Evolutionary conservation across 23 red algal genomes (phyloP), one percentile per base, ranked within the genome.

Genomic region (Gracilaria gracilis): DNA sequence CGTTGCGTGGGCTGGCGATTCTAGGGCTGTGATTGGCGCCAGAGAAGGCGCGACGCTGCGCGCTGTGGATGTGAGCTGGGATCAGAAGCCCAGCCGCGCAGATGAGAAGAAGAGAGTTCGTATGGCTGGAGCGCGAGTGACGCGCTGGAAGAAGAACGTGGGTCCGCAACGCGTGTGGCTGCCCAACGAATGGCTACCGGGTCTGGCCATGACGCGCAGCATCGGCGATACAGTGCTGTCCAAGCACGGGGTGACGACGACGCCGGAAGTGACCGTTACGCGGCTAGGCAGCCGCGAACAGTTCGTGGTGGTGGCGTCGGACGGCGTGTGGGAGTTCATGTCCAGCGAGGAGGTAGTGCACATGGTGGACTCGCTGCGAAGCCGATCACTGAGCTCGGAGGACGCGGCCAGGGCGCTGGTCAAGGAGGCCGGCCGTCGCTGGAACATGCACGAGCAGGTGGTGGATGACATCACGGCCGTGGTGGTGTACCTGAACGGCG

Each of bases 271-370:
- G 44, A 93, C 72, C 7, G 87, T 88, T 14, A 82, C 91, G 9
- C 51, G 59, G 16, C 38, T 99, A 3, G 75, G 85, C 69, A 16
- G 8, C 17, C 67, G 61, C 72, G 97, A 99, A 29, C 61, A 74
- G 51, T 96, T 95, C 71, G 24, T 99, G 20, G 92, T 99, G 31
- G 59, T 96, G 37, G 97, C 91, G 8, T 91, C 83, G 79, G 97
- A 99, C 82, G 97, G 97, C 33, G 94, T 99, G 53, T 99, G 97
- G 97, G 97, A 99, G 82, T 99, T 99, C 83, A 93, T 99, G 93
- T 87, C 81, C 17, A 90, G 66, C 49, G 55, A 75, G 27, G 97
- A 99, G 7, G 97, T 96, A 53, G 97, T 95, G 48, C 36, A 94
- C 13, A 81, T 94, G 64, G 93, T 99, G 73, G 91, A 79, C 14